phyloP scores from a whole-genome alignment of 2,329 filamentous ascomycete genomes.

The Hawksworthiomyces lignivorus region DNA sequence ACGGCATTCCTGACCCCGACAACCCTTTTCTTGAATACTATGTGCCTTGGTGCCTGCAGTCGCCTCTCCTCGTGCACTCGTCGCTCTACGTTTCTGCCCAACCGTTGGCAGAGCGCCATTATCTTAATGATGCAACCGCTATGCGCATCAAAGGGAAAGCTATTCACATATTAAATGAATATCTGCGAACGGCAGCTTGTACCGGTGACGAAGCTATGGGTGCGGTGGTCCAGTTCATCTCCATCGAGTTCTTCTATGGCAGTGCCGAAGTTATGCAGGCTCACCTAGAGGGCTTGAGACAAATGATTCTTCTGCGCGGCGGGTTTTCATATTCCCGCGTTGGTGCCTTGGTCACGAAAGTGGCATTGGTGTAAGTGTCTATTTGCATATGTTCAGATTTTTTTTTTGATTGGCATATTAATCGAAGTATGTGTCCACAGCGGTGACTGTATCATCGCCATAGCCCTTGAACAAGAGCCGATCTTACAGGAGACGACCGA shows the following conservation, averaged over 20 bases:
- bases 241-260: constrained; percentile 43
- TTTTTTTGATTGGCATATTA: too few relatives aligned
- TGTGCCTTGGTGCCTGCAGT: constrained; percentile 36
- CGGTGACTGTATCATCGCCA: constrained; percentile 35
- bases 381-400: neutral
- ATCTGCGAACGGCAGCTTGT: constrained; percentile 26
- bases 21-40: constrained; percentile 37
- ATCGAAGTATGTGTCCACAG: constrained; percentile 22
- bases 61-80: constrained; percentile 36
- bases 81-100: constrained; percentile 39
- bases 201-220: constrained; percentile 34
- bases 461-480: constrained; percentile 34
- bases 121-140: constrained; percentile 31
- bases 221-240: constrained; percentile 36
- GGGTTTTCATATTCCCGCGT: constrained; percentile 38
- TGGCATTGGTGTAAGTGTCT: constrained; percentile 40
- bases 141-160: constrained; percentile 32
- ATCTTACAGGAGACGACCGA: constrained; percentile 28
- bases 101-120: constrained; percentile 36
- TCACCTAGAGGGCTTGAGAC: constrained; percentile 38
- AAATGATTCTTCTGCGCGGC: constrained; percentile 40
- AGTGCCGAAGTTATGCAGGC: constrained; percentile 32
- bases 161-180: constrained; percentile 35
- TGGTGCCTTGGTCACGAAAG: constrained; percentile 38
- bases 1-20: constrained; percentile 33